phyloP scores from a whole-genome alignment of 495 filamentous ascomycete genomes.

The Penicillium macrosclerotiorum region DNA sequence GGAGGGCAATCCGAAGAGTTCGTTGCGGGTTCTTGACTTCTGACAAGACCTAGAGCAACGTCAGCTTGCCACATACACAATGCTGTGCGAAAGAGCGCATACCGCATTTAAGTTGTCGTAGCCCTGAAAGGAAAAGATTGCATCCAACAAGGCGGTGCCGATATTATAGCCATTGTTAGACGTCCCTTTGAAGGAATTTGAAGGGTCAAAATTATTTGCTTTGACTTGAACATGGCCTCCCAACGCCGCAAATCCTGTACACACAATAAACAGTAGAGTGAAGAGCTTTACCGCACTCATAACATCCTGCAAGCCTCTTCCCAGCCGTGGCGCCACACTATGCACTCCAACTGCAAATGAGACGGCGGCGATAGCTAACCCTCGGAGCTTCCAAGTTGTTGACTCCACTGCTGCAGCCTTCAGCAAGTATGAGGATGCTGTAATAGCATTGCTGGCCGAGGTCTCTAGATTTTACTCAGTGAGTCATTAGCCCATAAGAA shows the following conservation, averaged over 20 bases:
- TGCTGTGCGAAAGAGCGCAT: background rate
- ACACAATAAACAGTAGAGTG: conserved; percentile 39
- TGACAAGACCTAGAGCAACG: conserved; percentile 59
- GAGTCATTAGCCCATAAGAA: background rate
- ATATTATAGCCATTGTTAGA: conserved; percentile 29
- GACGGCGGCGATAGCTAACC: conserved; percentile 32
- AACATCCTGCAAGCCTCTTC: conserved; percentile 32
- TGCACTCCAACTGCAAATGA: conserved; percentile 31
- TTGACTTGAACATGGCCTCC: conserved; percentile 23
- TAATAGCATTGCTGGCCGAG: conserved; percentile 30
- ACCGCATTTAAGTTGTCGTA: conserved; percentile 26
- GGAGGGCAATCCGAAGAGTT: conserved; percentile 59
- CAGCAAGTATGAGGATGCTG: conserved; percentile 23
- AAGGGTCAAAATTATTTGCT: conserved; percentile 20
- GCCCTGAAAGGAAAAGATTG: conserved; percentile 27
- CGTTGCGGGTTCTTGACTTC: conserved; percentile 67
- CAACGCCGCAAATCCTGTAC: conserved; percentile 40
- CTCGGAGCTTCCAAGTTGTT: conserved; percentile 29
- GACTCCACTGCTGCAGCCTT: conserved; percentile 20
- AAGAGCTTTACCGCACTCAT: conserved; percentile 39
- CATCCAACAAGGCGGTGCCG: conserved; percentile 26
- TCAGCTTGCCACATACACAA: background rate
- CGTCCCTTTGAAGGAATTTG: conserved; percentile 24
- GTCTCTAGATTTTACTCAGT: conserved; percentile 8
- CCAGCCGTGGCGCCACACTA: conserved; percentile 23